These are phyloP conservation scores for Candida sp. DNA, from an alignment of 1,139 yeast genomes.

Conservation along the genomic window DNA sequence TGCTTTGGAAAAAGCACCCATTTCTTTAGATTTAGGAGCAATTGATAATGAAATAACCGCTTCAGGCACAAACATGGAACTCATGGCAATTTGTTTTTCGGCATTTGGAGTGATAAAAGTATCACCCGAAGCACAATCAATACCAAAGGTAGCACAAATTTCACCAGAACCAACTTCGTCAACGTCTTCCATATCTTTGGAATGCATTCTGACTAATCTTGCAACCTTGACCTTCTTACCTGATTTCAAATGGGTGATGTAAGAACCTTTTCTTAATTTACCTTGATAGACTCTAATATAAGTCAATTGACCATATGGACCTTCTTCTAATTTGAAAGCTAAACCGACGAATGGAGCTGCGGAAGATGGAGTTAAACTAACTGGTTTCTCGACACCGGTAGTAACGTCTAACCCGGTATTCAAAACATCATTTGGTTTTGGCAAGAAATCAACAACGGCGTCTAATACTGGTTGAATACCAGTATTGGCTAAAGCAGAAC, in stretches of 20 bases:
- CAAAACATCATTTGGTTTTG: slow-evolving; percentile 89
- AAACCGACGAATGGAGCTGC: slow-evolving; percentile 87
- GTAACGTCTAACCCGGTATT: slow-evolving; percentile 85
- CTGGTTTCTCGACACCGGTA: slow-evolving; percentile 51
- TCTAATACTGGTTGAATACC: slow-evolving; percentile 95
- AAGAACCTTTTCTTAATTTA: slow-evolving; percentile 82
- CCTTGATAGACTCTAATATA: slow-evolving; percentile 98
- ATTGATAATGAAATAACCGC: slow-evolving; percentile 94
- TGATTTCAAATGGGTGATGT: slow-evolving; percentile 84
- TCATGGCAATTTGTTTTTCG: slow-evolving; percentile 77
- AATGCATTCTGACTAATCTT: slow-evolving; percentile 98
- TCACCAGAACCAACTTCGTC: slow-evolving; percentile 96
- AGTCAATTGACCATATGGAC: slow-evolving; percentile 95
- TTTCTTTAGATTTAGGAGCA: slow-evolving; percentile 85
- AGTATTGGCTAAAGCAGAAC: slow-evolving; percentile 94
- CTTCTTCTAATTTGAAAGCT: slow-evolving; percentile 98
- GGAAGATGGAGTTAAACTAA: slow-evolving; percentile 72
- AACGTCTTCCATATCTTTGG: slow-evolving; percentile 98
- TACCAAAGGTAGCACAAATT: slow-evolving; percentile 98
- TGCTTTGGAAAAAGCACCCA: slow-evolving; percentile 87
- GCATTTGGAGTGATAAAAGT: slow-evolving; percentile 82
- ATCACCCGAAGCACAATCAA: slow-evolving; percentile 99
- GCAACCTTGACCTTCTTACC: slow-evolving; percentile 94
- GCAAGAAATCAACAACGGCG: slow-evolving; percentile 93
- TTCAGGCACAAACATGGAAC: slow-evolving; percentile 98